phyloP scores from a whole-genome alignment of 192 early-diverging fungal species.

The Coemansia erecta region DNA sequence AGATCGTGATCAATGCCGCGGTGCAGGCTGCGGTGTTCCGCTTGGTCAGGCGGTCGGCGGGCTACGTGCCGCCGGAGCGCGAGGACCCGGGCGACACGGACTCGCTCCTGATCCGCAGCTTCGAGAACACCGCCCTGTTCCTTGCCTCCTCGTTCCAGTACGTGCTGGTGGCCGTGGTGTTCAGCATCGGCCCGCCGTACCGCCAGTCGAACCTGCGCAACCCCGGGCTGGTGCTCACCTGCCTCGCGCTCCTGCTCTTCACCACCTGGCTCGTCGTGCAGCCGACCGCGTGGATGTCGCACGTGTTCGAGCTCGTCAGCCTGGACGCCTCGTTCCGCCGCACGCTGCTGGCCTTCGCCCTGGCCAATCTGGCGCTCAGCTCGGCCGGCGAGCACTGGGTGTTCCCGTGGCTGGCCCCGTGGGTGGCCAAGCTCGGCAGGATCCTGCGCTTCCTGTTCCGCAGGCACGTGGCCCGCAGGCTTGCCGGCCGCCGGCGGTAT shows the following conservation, averaged over 20 bases:
- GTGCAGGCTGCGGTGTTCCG: constrained; percentile 79
- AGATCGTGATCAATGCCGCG: constrained; percentile 75
- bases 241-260: constrained; percentile 63
- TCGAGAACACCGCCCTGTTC: constrained; percentile 93
- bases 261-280: constrained; percentile 58
- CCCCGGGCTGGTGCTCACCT: constrained; percentile 26
- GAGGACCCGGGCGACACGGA: constrained; percentile 59
- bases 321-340: constrained; percentile 59
- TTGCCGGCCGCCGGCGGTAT: background rate
- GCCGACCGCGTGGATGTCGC: constrained; percentile 54
- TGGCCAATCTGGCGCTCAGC: constrained; percentile 54
- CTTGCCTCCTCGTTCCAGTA: constrained; percentile 92
- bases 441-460: constrained; percentile 17
- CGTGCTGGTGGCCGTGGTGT: constrained; percentile 82
- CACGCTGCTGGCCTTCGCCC: constrained; percentile 59
- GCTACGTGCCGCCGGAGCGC: constrained; percentile 60
- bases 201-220: constrained; percentile 87
- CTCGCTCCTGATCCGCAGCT: constrained; percentile 67
- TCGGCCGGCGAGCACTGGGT: constrained; percentile 39
- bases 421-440: constrained; percentile 19
- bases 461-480: constrained; percentile 18
- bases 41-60: constrained; percentile 68
- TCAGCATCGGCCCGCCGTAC: constrained; percentile 95
- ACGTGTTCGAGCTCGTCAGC: constrained; percentile 68
- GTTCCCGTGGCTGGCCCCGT: constrained; percentile 37